phyloP scores from a whole-genome alignment of 2,329 filamentous ascomycete species.

The Anthostomella pinea region DNA sequence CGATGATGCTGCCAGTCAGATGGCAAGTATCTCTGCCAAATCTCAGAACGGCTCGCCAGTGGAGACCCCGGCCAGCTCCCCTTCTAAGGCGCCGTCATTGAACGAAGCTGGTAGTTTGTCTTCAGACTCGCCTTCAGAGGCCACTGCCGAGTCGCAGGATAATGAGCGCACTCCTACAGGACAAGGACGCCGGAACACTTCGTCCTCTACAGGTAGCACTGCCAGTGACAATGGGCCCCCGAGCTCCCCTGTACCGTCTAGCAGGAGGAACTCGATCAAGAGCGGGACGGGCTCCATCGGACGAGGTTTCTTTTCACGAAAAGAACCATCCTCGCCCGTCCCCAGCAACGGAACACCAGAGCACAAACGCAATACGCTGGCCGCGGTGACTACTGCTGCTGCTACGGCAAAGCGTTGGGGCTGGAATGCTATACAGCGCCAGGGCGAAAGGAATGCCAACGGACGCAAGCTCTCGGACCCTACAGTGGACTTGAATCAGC shows the following conservation, averaged over 20 bases:
- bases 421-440: constrained; percentile 31
- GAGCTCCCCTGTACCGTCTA: constrained; percentile 23
- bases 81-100: constrained; percentile 22
- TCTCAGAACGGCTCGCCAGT: constrained; percentile 44
- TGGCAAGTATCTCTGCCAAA: constrained; percentile 46
- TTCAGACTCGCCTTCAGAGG: constrained; percentile 25
- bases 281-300: constrained; percentile 28
- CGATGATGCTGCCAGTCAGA: constrained; percentile 58
- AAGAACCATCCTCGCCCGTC: constrained; percentile 21
- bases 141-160: constrained; percentile 14
- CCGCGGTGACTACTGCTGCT: constrained; percentile 31
- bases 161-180: constrained; percentile 21
- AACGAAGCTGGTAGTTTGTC: constrained; percentile 13
- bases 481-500: constrained; percentile 31
- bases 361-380: constrained; percentile 28
- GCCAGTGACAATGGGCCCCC: constrained; percentile 16
- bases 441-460: constrained; percentile 26
- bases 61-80: constrained; percentile 25
- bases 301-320: constrained; percentile 27
- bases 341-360: constrained; percentile 22
- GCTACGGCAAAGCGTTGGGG: constrained; percentile 35
- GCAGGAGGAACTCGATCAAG: constrained; percentile 25
- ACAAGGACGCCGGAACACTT: constrained; percentile 26
- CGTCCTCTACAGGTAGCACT: constrained; percentile 29
- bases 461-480: constrained; percentile 31